Evolutionary conservation across 2,329 filamentous ascomycete species (phyloP).

Genomic region (Clonostachys solani): DNA sequence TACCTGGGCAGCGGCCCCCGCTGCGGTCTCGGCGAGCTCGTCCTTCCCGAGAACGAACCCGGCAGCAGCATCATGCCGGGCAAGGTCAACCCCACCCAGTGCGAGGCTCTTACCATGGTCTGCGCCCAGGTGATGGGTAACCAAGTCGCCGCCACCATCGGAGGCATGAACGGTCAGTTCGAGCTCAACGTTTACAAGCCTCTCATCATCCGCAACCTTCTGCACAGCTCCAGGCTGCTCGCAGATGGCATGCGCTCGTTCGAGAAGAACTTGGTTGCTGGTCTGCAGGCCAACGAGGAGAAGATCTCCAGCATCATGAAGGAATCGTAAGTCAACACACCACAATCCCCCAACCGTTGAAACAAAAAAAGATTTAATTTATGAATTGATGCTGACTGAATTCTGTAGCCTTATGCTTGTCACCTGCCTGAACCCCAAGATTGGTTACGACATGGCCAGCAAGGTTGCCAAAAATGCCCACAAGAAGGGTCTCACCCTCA

Average conservation of each 20-base stretch:
- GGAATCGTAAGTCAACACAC: slow-evolving; percentile 64
- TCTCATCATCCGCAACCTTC: slow-evolving; percentile 87
- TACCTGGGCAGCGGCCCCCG: slow-evolving; percentile 95
- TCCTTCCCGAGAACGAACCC: slow-evolving; percentile 95
- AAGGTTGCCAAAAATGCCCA: slow-evolving; percentile 98
- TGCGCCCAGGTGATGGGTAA: slow-evolving; percentile 98
- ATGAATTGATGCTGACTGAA: slow-evolving; percentile 4
- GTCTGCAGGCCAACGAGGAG: slow-evolving; percentile 88
- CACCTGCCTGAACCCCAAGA: slow-evolving; percentile 95
- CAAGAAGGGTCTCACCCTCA: slow-evolving; percentile 94
- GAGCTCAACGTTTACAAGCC: slow-evolving; percentile 99
- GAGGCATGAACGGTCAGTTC: slow-evolving; percentile 96
- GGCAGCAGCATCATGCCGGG: slow-evolving; percentile 98
- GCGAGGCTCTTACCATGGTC: slow-evolving; percentile 96
- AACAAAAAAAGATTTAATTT: neutral
- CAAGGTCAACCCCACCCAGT: slow-evolving; percentile 99
- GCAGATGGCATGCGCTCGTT: slow-evolving; percentile 93
- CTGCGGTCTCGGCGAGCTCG: slow-evolving; percentile 90
- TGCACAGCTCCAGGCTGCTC: slow-evolving; percentile 86
- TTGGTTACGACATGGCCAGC: slow-evolving; percentile 95
- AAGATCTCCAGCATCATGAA: slow-evolving; percentile 87
- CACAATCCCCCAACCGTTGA: neutral
- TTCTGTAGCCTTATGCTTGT: slow-evolving; percentile 86
- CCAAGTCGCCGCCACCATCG: slow-evolving; percentile 87
- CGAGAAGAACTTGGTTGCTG: slow-evolving; percentile 85